Evolutionary conservation across 2,329 filamentous ascomycete species (phyloP).

Genomic region (Camillea tinctor): DNA sequence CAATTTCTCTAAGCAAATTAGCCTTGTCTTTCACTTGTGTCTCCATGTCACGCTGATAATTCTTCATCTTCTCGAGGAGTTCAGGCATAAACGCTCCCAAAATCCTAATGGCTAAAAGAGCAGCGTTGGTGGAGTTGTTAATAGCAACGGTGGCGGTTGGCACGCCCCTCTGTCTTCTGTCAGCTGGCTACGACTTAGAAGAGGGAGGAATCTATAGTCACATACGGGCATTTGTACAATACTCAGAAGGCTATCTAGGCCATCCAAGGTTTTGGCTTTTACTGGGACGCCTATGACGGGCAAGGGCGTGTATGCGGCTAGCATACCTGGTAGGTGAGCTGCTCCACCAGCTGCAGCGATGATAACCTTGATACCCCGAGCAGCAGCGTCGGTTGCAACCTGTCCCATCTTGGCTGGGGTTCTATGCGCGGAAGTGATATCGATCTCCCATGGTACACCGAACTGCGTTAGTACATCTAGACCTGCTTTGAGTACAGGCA

Average conservation of each 20-base stretch:
- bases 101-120: slow-evolving; percentile 67
- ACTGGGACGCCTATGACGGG: slow-evolving; percentile 79
- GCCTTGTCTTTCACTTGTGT: slow-evolving; percentile 65
- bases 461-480: slow-evolving; percentile 68
- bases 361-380: slow-evolving; percentile 67
- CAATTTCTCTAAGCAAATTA: slow-evolving; percentile 51
- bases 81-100: slow-evolving; percentile 56
- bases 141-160: slow-evolving; percentile 76
- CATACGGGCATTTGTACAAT: slow-evolving; percentile 71
- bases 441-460: slow-evolving; percentile 67
- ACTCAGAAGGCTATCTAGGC: slow-evolving; percentile 67
- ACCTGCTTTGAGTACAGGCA: slow-evolving; percentile 64
- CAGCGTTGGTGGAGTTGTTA: slow-evolving; percentile 78
- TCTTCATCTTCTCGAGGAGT: slow-evolving; percentile 57
- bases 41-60: slow-evolving; percentile 63
- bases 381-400: slow-evolving; percentile 62
- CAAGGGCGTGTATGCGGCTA: slow-evolving; percentile 56
- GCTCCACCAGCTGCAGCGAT: slow-evolving; percentile 76
- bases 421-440: slow-evolving; percentile 78
- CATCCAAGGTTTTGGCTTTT: slow-evolving; percentile 70
- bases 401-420: slow-evolving; percentile 70
- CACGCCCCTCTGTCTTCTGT: slow-evolving; percentile 47
- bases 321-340: slow-evolving; percentile 68
- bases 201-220: background rate
- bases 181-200: background rate